These are phyloP conservation scores for Senecio squalidus DNA, from an alignment of 140 eudicot genomes.

Conservation along the genomic window DNA sequence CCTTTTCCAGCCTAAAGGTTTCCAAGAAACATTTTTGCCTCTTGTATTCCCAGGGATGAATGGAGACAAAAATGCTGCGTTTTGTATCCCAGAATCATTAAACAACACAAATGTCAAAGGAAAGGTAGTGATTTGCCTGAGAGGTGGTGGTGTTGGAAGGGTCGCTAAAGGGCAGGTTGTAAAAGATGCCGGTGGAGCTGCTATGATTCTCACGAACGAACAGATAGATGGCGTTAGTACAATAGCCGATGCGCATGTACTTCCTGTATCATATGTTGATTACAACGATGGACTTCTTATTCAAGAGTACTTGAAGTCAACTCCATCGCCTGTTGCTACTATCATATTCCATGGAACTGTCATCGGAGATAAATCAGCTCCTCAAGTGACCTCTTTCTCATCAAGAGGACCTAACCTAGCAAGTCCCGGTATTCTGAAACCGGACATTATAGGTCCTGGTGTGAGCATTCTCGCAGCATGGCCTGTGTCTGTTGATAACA, in stretches of 20 bases:
- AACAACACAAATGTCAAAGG: slow-evolving; percentile 41
- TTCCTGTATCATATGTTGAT: slow-evolving; percentile 47
- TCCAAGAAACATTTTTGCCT: slow-evolving; percentile 29
- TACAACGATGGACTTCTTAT: slow-evolving; percentile 31
- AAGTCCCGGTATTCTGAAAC: slow-evolving; percentile 61
- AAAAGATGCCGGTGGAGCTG: slow-evolving; percentile 62
- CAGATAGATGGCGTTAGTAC: slow-evolving; percentile 37
- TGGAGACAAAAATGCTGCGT: slow-evolving; percentile 14
- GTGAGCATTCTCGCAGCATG: slow-evolving; percentile 75
- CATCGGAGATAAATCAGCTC: slow-evolving; percentile 52
- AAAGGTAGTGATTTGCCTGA: slow-evolving; percentile 45
- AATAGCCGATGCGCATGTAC: slow-evolving; percentile 45
- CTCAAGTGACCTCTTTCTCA: slow-evolving; percentile 56
- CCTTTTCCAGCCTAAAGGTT: slow-evolving; percentile 44
- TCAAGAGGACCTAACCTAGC: slow-evolving; percentile 54
- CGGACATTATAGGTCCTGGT: slow-evolving; percentile 83
- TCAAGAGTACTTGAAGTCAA: slow-evolving; percentile 40
- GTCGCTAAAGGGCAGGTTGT: slow-evolving; percentile 36
- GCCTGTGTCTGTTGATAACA: slow-evolving; percentile 35
- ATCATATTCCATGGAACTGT: slow-evolving; percentile 48
- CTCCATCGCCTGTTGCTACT: slow-evolving; percentile 35
- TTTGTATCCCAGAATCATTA: slow-evolving; percentile 40
- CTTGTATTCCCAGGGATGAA: slow-evolving; percentile 37
- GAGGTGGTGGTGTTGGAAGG: slow-evolving; percentile 31
- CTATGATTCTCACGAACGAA: slow-evolving; percentile 51